Evolutionary conservation across 2,329 filamentous ascomycete genomes (phyloP).

Genomic region (Fusarium duplospermum): DNA sequence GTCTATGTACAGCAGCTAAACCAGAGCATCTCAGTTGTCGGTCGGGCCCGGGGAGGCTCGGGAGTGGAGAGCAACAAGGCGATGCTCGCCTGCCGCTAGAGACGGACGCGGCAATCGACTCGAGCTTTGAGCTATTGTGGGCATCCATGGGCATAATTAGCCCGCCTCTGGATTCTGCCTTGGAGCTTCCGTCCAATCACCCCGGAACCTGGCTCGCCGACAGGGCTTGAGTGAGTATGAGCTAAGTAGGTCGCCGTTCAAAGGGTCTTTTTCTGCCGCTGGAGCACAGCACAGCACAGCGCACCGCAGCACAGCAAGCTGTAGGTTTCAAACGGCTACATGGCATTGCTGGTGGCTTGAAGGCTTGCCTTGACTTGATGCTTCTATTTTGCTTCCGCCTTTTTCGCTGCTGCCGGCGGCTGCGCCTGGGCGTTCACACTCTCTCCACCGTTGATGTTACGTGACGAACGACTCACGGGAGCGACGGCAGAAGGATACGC

Average conservation of each 20-base stretch:
- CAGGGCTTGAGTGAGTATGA: background rate
- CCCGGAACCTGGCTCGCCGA: conserved; percentile 21
- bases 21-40: background rate
- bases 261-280: conserved; percentile 13
- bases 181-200: conserved; percentile 9
- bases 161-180: conserved; percentile 32
- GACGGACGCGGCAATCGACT: conserved; percentile 25
- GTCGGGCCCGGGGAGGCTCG: background rate
- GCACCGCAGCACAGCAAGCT: background rate
- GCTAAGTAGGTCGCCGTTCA: conserved; percentile 10
- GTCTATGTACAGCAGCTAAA: background rate
- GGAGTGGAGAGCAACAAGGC: conserved; percentile 21
- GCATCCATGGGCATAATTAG: conserved; percentile 30
- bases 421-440: conserved; percentile 35
- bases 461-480: conserved; percentile 19
- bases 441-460: conserved; percentile 41
- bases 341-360: conserved; percentile 15
- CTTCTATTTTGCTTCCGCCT: conserved; percentile 29
- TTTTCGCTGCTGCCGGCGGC: conserved; percentile 24
- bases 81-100: conserved; percentile 22
- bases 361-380: conserved; percentile 16
- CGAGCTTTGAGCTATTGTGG: conserved; percentile 22
- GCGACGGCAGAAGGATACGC: conserved; percentile 6
- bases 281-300: background rate
- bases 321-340: conserved; percentile 23